Conservation (phyloP, 371 early-diverging fungal species). For the Mortierella sp. region DNA sequence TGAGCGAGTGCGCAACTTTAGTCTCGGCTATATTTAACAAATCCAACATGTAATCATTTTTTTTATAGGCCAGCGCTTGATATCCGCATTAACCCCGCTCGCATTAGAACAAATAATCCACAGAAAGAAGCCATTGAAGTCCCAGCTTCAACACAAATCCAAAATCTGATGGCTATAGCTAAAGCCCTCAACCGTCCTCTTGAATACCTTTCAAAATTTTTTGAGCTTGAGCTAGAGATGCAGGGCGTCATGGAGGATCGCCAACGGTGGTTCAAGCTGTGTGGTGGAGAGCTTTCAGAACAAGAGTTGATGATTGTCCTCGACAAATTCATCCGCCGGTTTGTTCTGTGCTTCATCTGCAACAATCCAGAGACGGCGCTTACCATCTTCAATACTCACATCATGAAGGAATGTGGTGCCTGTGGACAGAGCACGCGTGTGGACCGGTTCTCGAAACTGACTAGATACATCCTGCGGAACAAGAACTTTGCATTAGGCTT, state of each 20-base stretch:
- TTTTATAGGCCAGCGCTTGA: slow-evolving; percentile 46
- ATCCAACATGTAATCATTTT: not conserved
- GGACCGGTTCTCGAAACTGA: slow-evolving; percentile 50
- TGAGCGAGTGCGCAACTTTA: not conserved
- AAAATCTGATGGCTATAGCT: slow-evolving; percentile 39
- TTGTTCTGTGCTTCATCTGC: slow-evolving; percentile 47
- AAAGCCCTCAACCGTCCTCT: slow-evolving; percentile 48
- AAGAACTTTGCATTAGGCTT: slow-evolving; percentile 46
- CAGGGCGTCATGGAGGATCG: slow-evolving; percentile 45
- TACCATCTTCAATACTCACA: slow-evolving; percentile 42
- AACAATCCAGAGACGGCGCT: slow-evolving; percentile 54
- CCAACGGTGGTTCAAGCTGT: slow-evolving; percentile 39
- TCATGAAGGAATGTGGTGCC: slow-evolving; percentile 54
- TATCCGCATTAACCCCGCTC: slow-evolving; percentile 49
- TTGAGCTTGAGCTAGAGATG: slow-evolving; percentile 52
- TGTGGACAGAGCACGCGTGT: slow-evolving; percentile 49
- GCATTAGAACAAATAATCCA: slow-evolving; percentile 46
- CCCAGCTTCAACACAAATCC: slow-evolving; percentile 52
- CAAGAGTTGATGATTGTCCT: slow-evolving; percentile 38
- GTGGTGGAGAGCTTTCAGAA: slow-evolving; percentile 30
- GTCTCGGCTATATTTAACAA: not conserved
- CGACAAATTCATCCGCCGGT: slow-evolving; percentile 55
- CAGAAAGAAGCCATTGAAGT: slow-evolving; percentile 40
- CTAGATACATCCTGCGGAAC: slow-evolving; percentile 42
- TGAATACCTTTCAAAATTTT: slow-evolving; percentile 46